A percentile compares a stretch with the other conserved stretches of the same genome.
phyloP scores from a whole-genome alignment of 2,329 filamentous ascomycete genomes.

The Clathrospora elynae region DNA sequence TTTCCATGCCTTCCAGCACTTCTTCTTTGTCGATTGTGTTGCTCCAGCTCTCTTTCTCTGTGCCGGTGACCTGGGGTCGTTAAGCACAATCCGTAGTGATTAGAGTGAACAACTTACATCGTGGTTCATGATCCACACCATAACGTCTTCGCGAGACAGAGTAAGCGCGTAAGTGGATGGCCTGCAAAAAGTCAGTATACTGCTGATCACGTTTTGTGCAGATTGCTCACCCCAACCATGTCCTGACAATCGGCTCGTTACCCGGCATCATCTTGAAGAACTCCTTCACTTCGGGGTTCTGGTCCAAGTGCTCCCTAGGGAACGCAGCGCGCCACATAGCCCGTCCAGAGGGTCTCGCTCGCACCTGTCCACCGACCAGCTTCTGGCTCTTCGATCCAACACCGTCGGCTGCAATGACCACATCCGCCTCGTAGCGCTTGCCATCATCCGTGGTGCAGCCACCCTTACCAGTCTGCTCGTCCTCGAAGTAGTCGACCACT shows the following conservation, averaged over 20 bases:
- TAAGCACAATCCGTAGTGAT: conserved; percentile 3
- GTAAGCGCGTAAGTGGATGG: conserved; percentile 54
- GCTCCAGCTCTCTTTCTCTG: conserved; percentile 54
- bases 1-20: conserved; percentile 53
- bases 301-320: conserved; percentile 51
- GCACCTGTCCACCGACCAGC: conserved; percentile 52
- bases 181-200: conserved; percentile 21
- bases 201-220: neutral
- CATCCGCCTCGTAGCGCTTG: conserved; percentile 50
- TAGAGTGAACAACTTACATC: conserved; percentile 39
- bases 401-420: conserved; percentile 50
- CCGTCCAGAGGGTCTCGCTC: conserved; percentile 47
- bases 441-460: conserved; percentile 48
- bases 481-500: conserved; percentile 54
- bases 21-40: conserved; percentile 55
- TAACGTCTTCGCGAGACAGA: conserved; percentile 53
- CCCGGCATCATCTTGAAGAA: conserved; percentile 53
- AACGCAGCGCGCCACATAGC: conserved; percentile 52
- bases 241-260: conserved; percentile 53
- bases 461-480: conserved; percentile 47
- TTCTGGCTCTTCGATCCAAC: conserved; percentile 54
- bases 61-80: conserved; percentile 49
- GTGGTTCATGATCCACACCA: conserved; percentile 59
- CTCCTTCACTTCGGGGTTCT: conserved; percentile 54
- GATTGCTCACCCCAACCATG: conserved; percentile 48